phyloP scores from a whole-genome alignment of 2,329 filamentous ascomycete genomes.

The Fusarium caatingaense region DNA sequence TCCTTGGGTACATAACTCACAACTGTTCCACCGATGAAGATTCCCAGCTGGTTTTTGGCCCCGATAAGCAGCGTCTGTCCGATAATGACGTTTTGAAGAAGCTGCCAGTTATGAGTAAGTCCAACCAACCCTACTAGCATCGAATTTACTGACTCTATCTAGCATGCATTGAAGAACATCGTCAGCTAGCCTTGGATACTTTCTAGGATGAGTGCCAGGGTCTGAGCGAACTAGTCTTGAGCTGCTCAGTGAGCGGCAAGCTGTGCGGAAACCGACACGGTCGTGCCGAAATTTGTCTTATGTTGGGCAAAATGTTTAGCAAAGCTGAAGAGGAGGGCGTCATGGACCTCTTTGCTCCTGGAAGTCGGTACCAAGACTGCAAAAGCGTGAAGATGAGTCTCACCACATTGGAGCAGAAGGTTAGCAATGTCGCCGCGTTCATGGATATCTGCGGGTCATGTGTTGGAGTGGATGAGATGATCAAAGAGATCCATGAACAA shows the following conservation, averaged over 20 bases:
- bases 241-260: background rate
- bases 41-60: constrained; percentile 11
- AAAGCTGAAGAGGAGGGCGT: constrained; percentile 14
- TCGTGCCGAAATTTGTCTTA: background rate
- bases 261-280: background rate
- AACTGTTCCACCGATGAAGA: background rate
- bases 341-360: constrained; percentile 17
- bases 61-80: background rate
- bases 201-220: constrained; percentile 24
- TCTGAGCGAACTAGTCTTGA: constrained; percentile 4
- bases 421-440: constrained; percentile 1
- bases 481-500: constrained; percentile 6
- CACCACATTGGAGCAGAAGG: background rate
- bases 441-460: constrained; percentile 26
- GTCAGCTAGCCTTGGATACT: constrained; percentile 4
- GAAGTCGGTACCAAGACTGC: background rate
- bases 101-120: constrained; percentile 26
- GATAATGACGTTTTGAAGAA: constrained; percentile 2
- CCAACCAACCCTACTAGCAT: background rate
- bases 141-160: background rate
- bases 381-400: background rate
- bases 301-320: constrained; percentile 29
- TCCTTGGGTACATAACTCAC: constrained; percentile 1
- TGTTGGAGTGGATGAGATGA: background rate
- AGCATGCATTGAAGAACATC: constrained; percentile 27